Conservation (phyloP, 208 protist species). For the Naegleria gruberi region DNA sequence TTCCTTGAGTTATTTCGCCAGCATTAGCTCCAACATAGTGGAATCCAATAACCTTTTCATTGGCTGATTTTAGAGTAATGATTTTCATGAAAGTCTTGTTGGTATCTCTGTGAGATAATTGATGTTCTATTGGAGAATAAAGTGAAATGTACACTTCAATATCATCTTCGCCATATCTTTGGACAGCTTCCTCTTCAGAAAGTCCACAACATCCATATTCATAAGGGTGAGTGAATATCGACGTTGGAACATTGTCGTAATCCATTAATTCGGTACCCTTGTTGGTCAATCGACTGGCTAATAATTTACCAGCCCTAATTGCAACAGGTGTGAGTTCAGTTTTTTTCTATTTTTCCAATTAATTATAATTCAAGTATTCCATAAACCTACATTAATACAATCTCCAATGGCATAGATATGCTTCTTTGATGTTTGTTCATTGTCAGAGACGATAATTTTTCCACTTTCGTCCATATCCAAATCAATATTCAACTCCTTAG, state of each 20-base stretch:
- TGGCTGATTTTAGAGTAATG: background rate
- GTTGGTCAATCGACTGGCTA: background rate
- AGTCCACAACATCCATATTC: conserved; percentile 71
- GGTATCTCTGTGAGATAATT: conserved; percentile 20
- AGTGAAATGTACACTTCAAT: conserved; percentile 45
- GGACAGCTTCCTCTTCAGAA: conserved; percentile 64
- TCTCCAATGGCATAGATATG: conserved; percentile 78
- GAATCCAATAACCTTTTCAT: conserved; percentile 55
- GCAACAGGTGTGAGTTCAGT: conserved; percentile 1
- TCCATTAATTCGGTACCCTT: conserved; percentile 43
- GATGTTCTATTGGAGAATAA: background rate
- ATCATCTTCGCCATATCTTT: conserved; percentile 55
- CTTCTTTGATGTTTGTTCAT: conserved; percentile 55
- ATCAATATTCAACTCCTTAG: conserved; percentile 44
- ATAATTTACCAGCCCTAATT: background rate
- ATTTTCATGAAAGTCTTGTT: conserved; percentile 22
- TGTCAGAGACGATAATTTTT: conserved; percentile 43
- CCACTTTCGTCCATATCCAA: conserved; percentile 39
- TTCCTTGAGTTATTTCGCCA: conserved; percentile 76
- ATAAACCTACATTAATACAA: conserved; percentile 41
- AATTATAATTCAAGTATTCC: too few relatives aligned
- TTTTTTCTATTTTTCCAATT: background rate
- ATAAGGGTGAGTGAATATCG: conserved; percentile 75
- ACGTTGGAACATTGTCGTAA: conserved; percentile 60
- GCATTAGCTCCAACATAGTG: conserved; percentile 69